phyloP scores from a whole-genome alignment of 768 basidiomycete genomes.

The Auricularia sp. region DNA sequence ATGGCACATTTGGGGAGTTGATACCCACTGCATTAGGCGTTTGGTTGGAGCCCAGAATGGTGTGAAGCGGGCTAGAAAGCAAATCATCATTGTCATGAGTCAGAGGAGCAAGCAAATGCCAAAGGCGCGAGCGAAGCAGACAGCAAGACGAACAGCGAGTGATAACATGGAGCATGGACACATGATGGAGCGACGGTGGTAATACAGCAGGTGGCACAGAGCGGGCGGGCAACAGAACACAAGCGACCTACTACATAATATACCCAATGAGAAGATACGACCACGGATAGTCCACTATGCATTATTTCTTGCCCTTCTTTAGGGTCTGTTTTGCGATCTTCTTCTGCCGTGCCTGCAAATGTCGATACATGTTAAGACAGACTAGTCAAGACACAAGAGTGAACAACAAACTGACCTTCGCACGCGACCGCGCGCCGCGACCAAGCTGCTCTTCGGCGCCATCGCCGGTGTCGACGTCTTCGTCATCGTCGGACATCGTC shows the following conservation, averaged over 20 bases:
- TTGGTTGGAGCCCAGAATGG: no score
- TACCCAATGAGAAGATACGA: background rate
- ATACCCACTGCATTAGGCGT: no score
- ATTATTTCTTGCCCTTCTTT: background rate
- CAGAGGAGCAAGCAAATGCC: no score
- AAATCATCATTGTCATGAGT: no score
- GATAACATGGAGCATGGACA: background rate
- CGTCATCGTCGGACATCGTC: constrained; percentile 26
- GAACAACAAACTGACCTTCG: constrained; percentile 25
- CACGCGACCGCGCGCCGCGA: constrained; percentile 26
- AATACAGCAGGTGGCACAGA: background rate
- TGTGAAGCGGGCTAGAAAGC: no score
- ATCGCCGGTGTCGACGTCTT: background rate
- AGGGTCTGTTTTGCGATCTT: background rate
- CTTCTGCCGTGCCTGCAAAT: background rate
- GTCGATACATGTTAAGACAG: background rate
- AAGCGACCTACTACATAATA: background rate
- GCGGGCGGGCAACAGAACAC: background rate
- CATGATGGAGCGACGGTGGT: no score
- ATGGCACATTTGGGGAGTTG: no score
- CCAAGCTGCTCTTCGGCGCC: constrained; percentile 13
- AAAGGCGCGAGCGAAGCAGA: background rate
- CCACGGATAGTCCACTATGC: background rate
- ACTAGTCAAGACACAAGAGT: background rate
- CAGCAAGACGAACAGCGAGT: background rate